A percentile compares a stretch with the other conserved stretches of the same genome.
Evolutionary conservation across 139 green algal species (phyloP).

Genomic region (Tetraselmis striata): DNA sequence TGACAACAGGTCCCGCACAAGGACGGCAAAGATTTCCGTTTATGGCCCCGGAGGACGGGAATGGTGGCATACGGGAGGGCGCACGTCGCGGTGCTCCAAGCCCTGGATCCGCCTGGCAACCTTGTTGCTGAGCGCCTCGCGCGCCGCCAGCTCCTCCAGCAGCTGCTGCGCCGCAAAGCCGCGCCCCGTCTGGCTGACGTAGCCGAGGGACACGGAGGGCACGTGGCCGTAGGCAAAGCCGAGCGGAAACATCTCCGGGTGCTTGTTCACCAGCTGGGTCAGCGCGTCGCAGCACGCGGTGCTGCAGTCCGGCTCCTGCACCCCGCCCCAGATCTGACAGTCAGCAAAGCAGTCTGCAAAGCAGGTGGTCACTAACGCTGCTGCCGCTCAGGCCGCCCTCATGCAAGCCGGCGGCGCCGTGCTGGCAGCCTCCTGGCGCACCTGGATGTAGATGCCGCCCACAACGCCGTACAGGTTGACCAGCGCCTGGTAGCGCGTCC

Average conservation of each 20-base stretch:
- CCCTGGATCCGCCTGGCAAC: not conserved
- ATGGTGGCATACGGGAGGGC: not conserved
- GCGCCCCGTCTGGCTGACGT: conserved; percentile 20
- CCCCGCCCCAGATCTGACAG: too few relatives aligned
- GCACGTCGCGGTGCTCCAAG: not conserved
- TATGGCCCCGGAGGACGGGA: too few relatives aligned
- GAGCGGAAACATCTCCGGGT: conserved; percentile 33
- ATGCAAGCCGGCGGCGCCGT: too few relatives aligned
- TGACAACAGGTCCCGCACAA: too few relatives aligned
- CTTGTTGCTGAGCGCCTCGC: conserved; percentile 24
- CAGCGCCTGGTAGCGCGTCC: conserved; percentile 25
- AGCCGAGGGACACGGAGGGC: conserved; percentile 21
- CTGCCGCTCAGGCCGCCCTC: too few relatives aligned
- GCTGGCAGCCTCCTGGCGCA: too few relatives aligned
- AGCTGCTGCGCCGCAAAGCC: conserved; percentile 49
- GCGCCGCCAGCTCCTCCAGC: conserved; percentile 40
- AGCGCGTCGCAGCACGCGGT: conserved; percentile 32
- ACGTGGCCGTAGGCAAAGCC: conserved; percentile 44
- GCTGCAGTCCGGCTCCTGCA: conserved; percentile 50
- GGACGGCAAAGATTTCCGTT: too few relatives aligned
- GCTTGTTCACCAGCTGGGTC: conserved; percentile 23
- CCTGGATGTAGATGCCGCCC: conserved; percentile 38
- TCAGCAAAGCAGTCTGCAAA: too few relatives aligned
- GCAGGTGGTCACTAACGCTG: too few relatives aligned
- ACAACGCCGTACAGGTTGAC: conserved; percentile 26